These are phyloP conservation scores for Sarcodon aspratus DNA, from an alignment of 768 basidiomycete genomes.

Conservation along the genomic window DNA sequence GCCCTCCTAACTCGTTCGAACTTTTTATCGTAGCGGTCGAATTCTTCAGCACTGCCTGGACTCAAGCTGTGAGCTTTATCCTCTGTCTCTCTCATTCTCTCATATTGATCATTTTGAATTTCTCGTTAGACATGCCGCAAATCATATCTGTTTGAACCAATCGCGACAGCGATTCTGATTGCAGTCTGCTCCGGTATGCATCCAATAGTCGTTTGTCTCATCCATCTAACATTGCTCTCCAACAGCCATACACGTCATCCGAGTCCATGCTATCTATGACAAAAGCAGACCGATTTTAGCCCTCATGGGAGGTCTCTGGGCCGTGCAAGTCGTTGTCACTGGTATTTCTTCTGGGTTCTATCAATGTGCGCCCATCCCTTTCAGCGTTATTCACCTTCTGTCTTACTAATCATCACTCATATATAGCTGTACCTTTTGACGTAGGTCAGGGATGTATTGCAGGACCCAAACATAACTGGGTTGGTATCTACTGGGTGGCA, in stretches of 20 bases:
- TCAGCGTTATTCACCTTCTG: constrained; percentile 1
- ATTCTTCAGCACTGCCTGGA: constrained; percentile 72
- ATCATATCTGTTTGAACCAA: constrained; percentile 81
- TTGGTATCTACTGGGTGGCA: constrained; percentile 77
- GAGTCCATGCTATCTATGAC: constrained; percentile 71
- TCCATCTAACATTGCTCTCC: background rate
- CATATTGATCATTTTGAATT: background rate
- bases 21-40: constrained; percentile 45
- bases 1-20: background rate
- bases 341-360: constrained; percentile 70
- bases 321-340: constrained; percentile 61
- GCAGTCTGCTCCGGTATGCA: constrained; percentile 50
- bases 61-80: constrained; percentile 31
- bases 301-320: constrained; percentile 48
- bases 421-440: constrained; percentile 35
- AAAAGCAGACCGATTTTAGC: constrained; percentile 42
- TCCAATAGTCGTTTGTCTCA: background rate
- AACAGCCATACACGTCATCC: constrained; percentile 60
- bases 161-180: constrained; percentile 72
- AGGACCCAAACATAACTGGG: constrained; percentile 71
- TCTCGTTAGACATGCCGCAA: constrained; percentile 40
- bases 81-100: background rate
- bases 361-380: constrained; percentile 35
- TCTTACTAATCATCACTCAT: constrained; percentile 2
- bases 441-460: constrained; percentile 79